Conservation (phyloP, 2,329 filamentous ascomycete species). For the Leptographium galeiforme region DNA sequence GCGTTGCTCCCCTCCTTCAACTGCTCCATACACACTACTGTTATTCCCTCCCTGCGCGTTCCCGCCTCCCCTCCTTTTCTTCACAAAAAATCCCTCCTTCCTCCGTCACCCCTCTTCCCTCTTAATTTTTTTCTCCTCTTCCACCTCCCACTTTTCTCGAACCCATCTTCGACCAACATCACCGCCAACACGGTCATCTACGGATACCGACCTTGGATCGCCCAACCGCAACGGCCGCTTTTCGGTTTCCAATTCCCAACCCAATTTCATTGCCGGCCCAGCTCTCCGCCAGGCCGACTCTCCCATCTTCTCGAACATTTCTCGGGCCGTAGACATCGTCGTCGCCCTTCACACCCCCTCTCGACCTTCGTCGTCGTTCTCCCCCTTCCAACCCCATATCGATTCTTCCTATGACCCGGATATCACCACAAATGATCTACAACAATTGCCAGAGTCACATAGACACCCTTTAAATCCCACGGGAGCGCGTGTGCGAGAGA, state of each 20-base stretch:
- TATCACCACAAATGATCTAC: slow-evolving; percentile 39
- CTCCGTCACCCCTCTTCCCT: slow-evolving; percentile 15
- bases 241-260: background rate
- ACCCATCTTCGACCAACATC: background rate
- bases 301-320: background rate
- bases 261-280: slow-evolving; percentile 4
- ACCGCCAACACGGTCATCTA: background rate
- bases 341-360: background rate
- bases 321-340: slow-evolving; percentile 5
- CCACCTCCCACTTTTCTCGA: background rate
- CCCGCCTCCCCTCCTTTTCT: slow-evolving; percentile 11
- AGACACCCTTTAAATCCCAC: slow-evolving; percentile 60
- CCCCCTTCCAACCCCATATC: slow-evolving; percentile 14
- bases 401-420: slow-evolving; percentile 41
- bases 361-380: background rate
- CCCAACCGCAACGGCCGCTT: background rate
- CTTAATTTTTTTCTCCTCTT: slow-evolving; percentile 10
- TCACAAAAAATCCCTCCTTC: slow-evolving; percentile 10
- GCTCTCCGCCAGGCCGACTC: slow-evolving; percentile 5
- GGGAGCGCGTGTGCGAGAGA: slow-evolving; percentile 51
- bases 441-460: slow-evolving; percentile 34
- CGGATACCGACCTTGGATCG: background rate
- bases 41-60: slow-evolving; percentile 10
- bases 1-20: slow-evolving; percentile 3
- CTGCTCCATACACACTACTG: slow-evolving; percentile 6